A percentile compares a stretch with the other conserved stretches of the same genome.
phyloP scores from a whole-genome alignment of 2,329 filamentous ascomycete species.

The Hansfordia pulvinata region DNA sequence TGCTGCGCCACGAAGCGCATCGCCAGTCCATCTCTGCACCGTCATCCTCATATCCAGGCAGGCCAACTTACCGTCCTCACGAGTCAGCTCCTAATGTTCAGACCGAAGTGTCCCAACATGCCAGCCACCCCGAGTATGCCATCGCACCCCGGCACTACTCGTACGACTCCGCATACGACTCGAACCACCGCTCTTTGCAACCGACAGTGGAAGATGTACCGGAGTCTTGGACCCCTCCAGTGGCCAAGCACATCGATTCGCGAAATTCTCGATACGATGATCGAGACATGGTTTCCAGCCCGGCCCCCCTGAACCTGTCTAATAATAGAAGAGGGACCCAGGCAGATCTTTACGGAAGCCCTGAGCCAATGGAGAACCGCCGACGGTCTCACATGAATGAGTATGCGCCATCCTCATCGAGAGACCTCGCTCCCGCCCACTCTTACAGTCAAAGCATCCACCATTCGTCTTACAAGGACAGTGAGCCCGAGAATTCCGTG shows the following conservation, averaged over 20 bases:
- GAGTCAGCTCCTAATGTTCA: constrained; percentile 30
- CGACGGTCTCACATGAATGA: constrained; percentile 15
- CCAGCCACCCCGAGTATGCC: constrained; percentile 20
- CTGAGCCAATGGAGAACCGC: constrained; percentile 11
- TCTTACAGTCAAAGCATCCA: neutral
- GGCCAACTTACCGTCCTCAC: constrained; percentile 36
- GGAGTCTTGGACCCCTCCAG: constrained; percentile 29
- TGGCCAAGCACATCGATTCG: constrained; percentile 10
- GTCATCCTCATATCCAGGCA: constrained; percentile 30
- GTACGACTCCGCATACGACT: constrained; percentile 32
- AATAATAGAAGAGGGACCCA: constrained; percentile 20
- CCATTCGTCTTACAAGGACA: constrained; percentile 4
- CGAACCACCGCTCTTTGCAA: constrained; percentile 38
- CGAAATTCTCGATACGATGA: constrained; percentile 20
- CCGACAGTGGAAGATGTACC: constrained; percentile 52
- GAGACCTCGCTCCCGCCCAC: constrained; percentile 9
- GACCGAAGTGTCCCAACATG: constrained; percentile 13
- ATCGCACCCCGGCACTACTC: constrained; percentile 32
- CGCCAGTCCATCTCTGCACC: constrained; percentile 25
- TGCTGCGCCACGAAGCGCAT: constrained; percentile 42
- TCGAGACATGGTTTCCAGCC: constrained; percentile 20
- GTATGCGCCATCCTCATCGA: constrained; percentile 16
- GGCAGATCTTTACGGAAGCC: constrained; percentile 16
- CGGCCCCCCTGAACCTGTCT: constrained; percentile 32
- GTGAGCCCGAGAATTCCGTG: constrained; percentile 21